These are phyloP conservation scores for Aspergillus ostianus DNA, from an alignment of 495 filamentous ascomycete species.

Conservation along the genomic window DNA sequence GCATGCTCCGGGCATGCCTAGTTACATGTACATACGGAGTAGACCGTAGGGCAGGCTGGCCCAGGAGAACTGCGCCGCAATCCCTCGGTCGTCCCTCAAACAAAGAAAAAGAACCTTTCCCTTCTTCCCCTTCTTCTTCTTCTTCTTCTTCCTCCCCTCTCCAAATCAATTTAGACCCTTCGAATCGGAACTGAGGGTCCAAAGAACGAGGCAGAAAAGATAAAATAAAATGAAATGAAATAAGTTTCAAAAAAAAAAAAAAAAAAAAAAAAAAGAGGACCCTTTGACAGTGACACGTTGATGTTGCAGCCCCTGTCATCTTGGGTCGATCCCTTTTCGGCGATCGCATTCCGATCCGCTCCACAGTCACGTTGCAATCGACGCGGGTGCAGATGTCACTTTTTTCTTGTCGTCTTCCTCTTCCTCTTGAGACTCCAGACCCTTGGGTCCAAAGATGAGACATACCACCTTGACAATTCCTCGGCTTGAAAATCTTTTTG, in stretches of 20 bases:
- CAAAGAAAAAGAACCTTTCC: constrained; percentile 2
- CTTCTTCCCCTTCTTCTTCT: background rate
- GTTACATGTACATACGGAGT: background rate
- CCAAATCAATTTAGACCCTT: background rate
- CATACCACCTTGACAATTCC: background rate
- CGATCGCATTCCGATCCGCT: constrained; percentile 19
- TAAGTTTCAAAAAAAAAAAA: background rate
- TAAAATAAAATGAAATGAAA: background rate
- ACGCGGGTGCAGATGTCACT: background rate
- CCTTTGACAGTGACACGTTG: constrained; percentile 18
- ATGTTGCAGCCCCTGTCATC: constrained; percentile 17
- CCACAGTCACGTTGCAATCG: constrained; percentile 12
- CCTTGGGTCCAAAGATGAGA: background rate
- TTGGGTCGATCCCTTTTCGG: constrained; percentile 10
- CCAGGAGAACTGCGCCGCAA: too few species aligned
- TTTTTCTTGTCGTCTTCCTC: background rate
- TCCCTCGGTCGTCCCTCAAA: background rate
- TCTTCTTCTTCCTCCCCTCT: background rate
- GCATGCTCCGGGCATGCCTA: background rate
- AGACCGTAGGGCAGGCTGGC: background rate
- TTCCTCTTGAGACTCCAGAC: background rate
- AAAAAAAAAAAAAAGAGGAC: constrained; percentile 1
- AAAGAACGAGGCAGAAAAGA: background rate
- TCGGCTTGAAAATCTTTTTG: background rate
- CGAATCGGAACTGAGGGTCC: background rate